Evolutionary conservation across 75 land plant species (phyloP).

Genomic region (Picea glauca): DNA sequence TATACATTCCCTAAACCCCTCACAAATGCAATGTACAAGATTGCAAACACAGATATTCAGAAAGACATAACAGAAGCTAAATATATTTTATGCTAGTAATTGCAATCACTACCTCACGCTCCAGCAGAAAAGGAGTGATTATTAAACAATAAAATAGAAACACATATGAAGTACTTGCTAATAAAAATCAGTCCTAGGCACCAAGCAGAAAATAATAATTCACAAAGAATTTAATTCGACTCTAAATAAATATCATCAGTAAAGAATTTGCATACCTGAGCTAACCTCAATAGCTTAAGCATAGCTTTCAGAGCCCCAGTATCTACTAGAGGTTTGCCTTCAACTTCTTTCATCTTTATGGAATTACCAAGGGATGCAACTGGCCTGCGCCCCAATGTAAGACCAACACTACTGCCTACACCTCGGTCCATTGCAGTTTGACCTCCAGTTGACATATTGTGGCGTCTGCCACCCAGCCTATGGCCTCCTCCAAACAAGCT

Average conservation of each 20-base stretch:
- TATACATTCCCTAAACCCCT: neutral
- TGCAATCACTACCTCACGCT: no score
- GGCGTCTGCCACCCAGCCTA: conserved; percentile 59
- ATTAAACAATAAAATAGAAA: neutral
- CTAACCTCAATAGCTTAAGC: conserved; percentile 76
- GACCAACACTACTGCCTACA: conserved; percentile 53
- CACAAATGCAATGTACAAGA: neutral
- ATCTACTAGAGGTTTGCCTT: conserved; percentile 88
- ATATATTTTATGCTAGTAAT: neutral
- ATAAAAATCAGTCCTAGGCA: neutral
- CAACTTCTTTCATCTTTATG: conserved; percentile 65
- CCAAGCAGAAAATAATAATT: neutral
- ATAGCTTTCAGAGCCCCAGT: conserved; percentile 71
- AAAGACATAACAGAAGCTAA: neutral
- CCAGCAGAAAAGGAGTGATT: no score
- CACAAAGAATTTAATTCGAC: no score
- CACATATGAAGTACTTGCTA: neutral
- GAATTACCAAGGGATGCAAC: conserved; percentile 35
- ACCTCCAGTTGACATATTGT: conserved; percentile 53
- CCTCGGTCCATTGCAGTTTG: conserved; percentile 79
- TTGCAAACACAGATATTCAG: neutral
- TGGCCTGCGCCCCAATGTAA: conserved; percentile 56
- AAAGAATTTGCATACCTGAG: conserved; percentile 58
- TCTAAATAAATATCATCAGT: neutral
- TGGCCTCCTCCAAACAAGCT: conserved; percentile 73